A percentile compares a stretch with the other conserved stretches of the same genome.
Conservation (phyloP, 108 stramenopile species). For the Aurantiochytrium sp. region DNA sequence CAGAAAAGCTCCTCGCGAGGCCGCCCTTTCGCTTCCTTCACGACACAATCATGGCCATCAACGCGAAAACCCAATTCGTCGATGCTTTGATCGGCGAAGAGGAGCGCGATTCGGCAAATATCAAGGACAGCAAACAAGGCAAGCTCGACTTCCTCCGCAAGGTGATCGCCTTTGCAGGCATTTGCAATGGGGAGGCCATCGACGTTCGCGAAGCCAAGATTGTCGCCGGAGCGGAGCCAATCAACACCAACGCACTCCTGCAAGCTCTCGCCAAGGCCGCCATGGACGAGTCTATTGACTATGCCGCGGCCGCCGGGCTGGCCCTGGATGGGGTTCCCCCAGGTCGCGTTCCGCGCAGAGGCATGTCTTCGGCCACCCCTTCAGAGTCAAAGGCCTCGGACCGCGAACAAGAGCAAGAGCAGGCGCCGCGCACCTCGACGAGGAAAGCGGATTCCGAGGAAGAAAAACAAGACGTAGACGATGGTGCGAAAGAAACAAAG, state of each 20-base stretch:
- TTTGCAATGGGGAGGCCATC: not conserved
- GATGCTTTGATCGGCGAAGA: not conserved
- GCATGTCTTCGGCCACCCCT: not conserved
- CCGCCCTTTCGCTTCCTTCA: conserved; percentile 29
- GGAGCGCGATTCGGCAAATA: conserved; percentile 21
- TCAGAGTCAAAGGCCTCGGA: not conserved
- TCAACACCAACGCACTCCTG: conserved; percentile 20
- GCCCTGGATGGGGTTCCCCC: not conserved
- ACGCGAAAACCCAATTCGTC: conserved; percentile 12
- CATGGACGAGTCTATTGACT: not conserved
- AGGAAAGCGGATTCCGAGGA: too few species aligned
- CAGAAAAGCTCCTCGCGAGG: conserved; percentile 10
- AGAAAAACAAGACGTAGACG: too few species aligned
- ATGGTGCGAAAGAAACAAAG: not conserved
- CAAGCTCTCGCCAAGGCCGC: not conserved
- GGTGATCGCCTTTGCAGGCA: conserved; percentile 18
- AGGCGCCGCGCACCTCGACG: not conserved
- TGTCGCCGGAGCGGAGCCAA: conserved; percentile 25
- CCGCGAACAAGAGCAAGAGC: not conserved
- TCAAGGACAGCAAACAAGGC: conserved; percentile 19
- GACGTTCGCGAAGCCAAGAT: conserved; percentile 25
- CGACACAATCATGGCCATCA: conserved; percentile 23
- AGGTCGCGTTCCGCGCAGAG: not conserved
- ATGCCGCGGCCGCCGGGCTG: not conserved
- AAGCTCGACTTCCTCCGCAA: conserved; percentile 27